A percentile compares a stretch with the other conserved stretches of the same genome.
Conservation (phyloP, 169 alveolate genomes). For the Eimeria falciformis region DNA sequence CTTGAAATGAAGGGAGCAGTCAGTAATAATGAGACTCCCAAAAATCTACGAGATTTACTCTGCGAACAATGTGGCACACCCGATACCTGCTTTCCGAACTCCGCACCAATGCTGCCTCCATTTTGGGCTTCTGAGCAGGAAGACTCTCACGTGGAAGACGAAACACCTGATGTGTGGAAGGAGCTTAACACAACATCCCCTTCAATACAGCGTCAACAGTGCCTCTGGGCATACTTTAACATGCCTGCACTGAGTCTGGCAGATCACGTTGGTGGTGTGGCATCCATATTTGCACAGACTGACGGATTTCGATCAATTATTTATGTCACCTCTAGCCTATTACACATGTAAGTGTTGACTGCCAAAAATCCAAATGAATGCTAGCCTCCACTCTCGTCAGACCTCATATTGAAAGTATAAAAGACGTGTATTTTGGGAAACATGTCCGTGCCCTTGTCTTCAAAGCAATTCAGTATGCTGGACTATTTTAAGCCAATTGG, state of each 20-base stretch:
- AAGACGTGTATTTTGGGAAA: slow-evolving; percentile 22
- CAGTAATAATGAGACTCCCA: neutral
- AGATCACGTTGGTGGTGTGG: slow-evolving; percentile 27
- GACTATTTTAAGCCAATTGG: neutral
- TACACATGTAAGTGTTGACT: slow-evolving; percentile 12
- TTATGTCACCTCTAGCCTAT: slow-evolving; percentile 26
- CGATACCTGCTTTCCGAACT: neutral
- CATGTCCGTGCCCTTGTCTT: slow-evolving; percentile 24
- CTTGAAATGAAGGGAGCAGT: neutral
- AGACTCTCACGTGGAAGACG: slow-evolving; percentile 4
- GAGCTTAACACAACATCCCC: slow-evolving; percentile 18
- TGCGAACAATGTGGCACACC: neutral
- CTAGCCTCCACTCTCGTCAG: neutral
- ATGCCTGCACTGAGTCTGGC: slow-evolving; percentile 60
- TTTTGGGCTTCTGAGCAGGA: slow-evolving; percentile 34
- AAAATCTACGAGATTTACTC: neutral
- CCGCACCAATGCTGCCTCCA: slow-evolving; percentile 8
- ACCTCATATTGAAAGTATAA: slow-evolving; percentile 28
- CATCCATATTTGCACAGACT: slow-evolving; percentile 31
- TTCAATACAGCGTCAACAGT: slow-evolving; percentile 15
- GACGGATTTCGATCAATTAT: slow-evolving; percentile 26
- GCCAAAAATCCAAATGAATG: neutral
- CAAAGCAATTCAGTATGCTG: slow-evolving; percentile 17
- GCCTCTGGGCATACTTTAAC: slow-evolving; percentile 42
- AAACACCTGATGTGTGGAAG: slow-evolving; percentile 27